Percentiles rank a stretch among this genome's conserved stretches.
Evolutionary conservation across 108 stramenopile genomes (phyloP).

Genomic region (Nitzschia sp.): DNA sequence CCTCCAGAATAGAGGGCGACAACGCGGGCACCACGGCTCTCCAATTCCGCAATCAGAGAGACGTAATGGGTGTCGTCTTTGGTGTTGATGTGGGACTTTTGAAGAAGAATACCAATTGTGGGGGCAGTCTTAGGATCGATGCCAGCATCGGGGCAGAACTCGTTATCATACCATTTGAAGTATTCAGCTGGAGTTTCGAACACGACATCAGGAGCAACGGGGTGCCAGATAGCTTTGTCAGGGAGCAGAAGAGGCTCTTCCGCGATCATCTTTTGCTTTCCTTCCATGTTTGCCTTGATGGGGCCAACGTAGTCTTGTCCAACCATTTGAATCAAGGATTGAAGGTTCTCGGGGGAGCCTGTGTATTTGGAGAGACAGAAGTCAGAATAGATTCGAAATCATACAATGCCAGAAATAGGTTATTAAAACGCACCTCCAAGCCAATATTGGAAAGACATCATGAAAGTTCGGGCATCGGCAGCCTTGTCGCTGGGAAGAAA

Average conservation of each 20-base stretch:
- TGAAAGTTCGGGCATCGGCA: slow-evolving; percentile 94
- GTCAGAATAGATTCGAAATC: no score
- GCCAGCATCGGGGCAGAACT: slow-evolving; percentile 93
- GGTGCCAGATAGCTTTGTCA: slow-evolving; percentile 98
- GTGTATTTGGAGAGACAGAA: no score
- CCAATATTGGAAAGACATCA: slow-evolving; percentile 99
- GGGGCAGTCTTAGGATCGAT: slow-evolving; percentile 88
- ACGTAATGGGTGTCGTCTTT: slow-evolving; percentile 98
- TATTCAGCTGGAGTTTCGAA: slow-evolving; percentile 87
- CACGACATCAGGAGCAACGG: slow-evolving; percentile 89
- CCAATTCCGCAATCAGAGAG: slow-evolving; percentile 92
- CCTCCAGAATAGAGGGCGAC: slow-evolving; percentile 94
- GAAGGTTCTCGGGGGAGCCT: slow-evolving; percentile 90
- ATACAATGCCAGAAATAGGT: no score
- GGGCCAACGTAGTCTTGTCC: slow-evolving; percentile 91
- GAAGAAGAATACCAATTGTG: slow-evolving; percentile 91
- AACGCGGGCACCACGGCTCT: slow-evolving; percentile 91
- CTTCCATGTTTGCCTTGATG: slow-evolving; percentile 76
- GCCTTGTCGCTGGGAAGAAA: slow-evolving; percentile 97
- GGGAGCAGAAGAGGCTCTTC: slow-evolving; percentile 94
- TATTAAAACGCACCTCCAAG: slow-evolving; percentile 77
- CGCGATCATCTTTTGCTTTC: slow-evolving; percentile 75
- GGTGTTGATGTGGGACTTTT: slow-evolving; percentile 98
- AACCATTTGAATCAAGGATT: slow-evolving; percentile 90
- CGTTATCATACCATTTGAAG: slow-evolving; percentile 93